A percentile compares a stretch with the other conserved stretches of the same genome.
phyloP scores from a whole-genome alignment of 768 basidiomycete species.

The Flagelloscypha sp. region DNA sequence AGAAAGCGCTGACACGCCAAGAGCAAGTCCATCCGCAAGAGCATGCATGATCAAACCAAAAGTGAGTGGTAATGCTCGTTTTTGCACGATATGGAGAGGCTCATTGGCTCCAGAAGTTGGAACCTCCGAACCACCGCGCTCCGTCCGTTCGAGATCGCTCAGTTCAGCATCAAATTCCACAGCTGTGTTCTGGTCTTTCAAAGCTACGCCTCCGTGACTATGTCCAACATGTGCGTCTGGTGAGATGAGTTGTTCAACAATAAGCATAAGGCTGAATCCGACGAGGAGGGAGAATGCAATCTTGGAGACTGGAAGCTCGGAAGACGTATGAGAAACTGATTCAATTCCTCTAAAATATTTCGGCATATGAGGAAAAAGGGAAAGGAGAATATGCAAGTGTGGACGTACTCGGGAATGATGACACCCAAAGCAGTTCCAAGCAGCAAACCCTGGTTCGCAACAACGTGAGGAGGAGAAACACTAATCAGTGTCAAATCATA shows the following conservation, averaged over 20 bases:
- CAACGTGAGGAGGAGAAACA: constrained; percentile 38
- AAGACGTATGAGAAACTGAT: constrained; percentile 32
- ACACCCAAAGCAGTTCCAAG: constrained; percentile 86
- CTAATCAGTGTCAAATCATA: constrained; percentile 22
- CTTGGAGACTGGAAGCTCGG: constrained; percentile 36
- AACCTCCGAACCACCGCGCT: constrained; percentile 9
- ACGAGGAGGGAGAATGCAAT: constrained; percentile 58
- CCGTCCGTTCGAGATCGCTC: constrained; percentile 43
- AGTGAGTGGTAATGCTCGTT: constrained; percentile 61
- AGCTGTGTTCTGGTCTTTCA: constrained; percentile 22
- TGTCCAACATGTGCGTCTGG: constrained; percentile 35
- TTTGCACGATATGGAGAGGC: constrained; percentile 13
- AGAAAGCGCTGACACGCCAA: constrained; percentile 68
- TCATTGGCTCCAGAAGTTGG: background rate
- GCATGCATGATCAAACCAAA: constrained; percentile 84
- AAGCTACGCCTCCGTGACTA: constrained; percentile 1
- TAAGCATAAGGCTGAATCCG: constrained; percentile 58
- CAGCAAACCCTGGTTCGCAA: constrained; percentile 72
- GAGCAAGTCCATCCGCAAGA: constrained; percentile 84
- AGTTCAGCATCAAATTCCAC: constrained; percentile 58
- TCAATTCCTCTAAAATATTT: constrained; percentile 59
- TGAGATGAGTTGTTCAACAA: constrained; percentile 56
- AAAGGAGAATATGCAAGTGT: background rate
- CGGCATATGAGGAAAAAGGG: background rate
- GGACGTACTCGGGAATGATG: constrained; percentile 85